These are phyloP conservation scores for Venturiaceae sp. DNA, from an alignment of 2,329 filamentous ascomycete species.

Conservation along the genomic window DNA sequence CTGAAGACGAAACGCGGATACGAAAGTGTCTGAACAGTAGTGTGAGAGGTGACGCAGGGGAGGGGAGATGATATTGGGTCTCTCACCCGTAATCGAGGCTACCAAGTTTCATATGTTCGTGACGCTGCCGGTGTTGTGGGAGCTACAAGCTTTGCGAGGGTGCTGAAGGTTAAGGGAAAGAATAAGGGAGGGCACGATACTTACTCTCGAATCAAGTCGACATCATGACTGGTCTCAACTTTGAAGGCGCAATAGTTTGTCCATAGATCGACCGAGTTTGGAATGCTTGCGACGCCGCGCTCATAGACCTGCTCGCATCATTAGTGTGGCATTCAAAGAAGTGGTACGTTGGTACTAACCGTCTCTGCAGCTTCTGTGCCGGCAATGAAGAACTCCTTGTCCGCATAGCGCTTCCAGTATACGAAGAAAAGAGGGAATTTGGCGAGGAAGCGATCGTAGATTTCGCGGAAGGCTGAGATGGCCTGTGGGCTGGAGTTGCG, in stretches of 20 bases:
- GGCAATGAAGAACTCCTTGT: conserved; percentile 92
- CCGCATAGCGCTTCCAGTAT: conserved; percentile 99
- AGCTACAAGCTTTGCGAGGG: background rate
- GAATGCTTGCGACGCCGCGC: conserved; percentile 85
- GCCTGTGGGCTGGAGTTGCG: conserved; percentile 94
- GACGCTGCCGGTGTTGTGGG: background rate
- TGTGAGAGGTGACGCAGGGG: conserved; percentile 2
- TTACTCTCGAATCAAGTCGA: conserved; percentile 99
- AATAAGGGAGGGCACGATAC: conserved; percentile 40
- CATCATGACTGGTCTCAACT: conserved; percentile 91
- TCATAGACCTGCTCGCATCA: conserved; percentile 67
- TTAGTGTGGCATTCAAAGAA: conserved; percentile 10
- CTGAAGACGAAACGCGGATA: conserved; percentile 1
- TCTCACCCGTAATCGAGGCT: conserved; percentile 4
- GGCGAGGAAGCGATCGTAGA: conserved; percentile 85
- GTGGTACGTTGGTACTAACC: conserved; percentile 42
- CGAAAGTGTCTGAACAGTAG: conserved; percentile 3
- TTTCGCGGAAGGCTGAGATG: conserved; percentile 74
- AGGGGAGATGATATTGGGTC: background rate
- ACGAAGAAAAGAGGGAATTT: conserved; percentile 95
- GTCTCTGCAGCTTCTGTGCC: conserved; percentile 96
- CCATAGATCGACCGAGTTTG: conserved; percentile 93
- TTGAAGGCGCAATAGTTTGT: conserved; percentile 97
- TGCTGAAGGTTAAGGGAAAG: background rate
- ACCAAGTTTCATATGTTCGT: background rate